These are phyloP conservation scores for Epicoccum nigrum DNA, from an alignment of 2,329 filamentous ascomycete genomes.

Conservation along the genomic window DNA sequence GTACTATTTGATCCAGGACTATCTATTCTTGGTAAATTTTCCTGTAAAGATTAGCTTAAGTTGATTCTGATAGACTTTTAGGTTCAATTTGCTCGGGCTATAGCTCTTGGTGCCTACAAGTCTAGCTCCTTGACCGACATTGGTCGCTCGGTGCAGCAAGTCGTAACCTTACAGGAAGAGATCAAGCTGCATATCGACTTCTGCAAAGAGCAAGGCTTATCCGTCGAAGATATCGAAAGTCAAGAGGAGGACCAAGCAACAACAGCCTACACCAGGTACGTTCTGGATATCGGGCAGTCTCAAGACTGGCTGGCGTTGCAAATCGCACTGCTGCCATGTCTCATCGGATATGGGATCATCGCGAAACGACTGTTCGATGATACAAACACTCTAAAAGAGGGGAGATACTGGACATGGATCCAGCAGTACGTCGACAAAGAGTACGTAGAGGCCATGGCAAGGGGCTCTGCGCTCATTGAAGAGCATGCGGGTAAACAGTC, in stretches of 20 bases:
- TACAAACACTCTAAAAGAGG: conserved; percentile 63
- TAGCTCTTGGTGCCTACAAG: conserved; percentile 86
- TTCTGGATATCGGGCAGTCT: conserved; percentile 85
- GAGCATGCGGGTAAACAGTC: conserved; percentile 75
- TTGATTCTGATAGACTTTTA: conserved; percentile 44
- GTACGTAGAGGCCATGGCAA: conserved; percentile 73
- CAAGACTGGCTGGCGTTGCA: conserved; percentile 89
- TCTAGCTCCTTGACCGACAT: conserved; percentile 76
- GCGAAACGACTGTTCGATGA: conserved; percentile 73
- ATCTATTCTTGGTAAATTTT: conserved; percentile 76
- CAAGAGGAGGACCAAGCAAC: conserved; percentile 81
- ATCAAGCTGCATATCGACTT: conserved; percentile 82
- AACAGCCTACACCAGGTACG: conserved; percentile 80
- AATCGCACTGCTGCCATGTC: conserved; percentile 81
- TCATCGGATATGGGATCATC: conserved; percentile 86
- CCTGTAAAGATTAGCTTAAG: neutral
- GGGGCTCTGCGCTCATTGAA: conserved; percentile 77
- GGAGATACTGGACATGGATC: conserved; percentile 86
- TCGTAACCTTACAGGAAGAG: conserved; percentile 78
- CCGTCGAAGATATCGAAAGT: conserved; percentile 72
- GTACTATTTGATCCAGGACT: conserved; percentile 89
- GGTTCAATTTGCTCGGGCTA: conserved; percentile 87
- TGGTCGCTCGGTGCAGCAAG: conserved; percentile 69
- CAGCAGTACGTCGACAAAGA: conserved; percentile 84
- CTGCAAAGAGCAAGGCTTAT: conserved; percentile 80